Evolutionary conservation across 2,329 filamentous ascomycete genomes (phyloP).

Genomic region (Alternaria ethzedia): DNA sequence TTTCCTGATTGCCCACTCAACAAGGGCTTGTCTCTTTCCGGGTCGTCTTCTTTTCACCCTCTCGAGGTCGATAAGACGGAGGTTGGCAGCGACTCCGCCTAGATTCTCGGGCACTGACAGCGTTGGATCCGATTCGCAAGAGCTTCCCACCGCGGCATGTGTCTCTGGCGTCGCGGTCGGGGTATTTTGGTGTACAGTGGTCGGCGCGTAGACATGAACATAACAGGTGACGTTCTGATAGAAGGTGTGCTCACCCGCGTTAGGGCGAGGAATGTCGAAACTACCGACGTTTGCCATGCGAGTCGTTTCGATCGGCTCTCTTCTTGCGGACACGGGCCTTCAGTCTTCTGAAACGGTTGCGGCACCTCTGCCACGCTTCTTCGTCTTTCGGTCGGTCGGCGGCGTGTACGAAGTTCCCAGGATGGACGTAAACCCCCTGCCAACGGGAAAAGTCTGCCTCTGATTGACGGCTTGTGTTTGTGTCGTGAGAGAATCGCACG

Average conservation of each 20-base stretch:
- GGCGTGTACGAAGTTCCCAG: constrained; percentile 27
- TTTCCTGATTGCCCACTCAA: constrained; percentile 17
- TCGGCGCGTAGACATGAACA: constrained; percentile 19
- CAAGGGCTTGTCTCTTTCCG: constrained; percentile 9
- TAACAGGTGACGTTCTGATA: constrained; percentile 16
- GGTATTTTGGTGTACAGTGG: constrained; percentile 1
- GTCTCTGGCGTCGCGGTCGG: neutral
- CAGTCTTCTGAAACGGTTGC: constrained; percentile 19
- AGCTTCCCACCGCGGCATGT: neutral
- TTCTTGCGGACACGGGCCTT: constrained; percentile 1
- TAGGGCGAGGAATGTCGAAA: constrained; percentile 5
- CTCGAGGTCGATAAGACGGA: neutral
- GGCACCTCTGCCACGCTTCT: constrained; percentile 31
- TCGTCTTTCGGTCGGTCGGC: constrained; percentile 13
- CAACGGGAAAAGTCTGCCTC: constrained; percentile 22
- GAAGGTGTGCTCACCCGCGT: neutral
- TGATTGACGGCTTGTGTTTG: neutral
- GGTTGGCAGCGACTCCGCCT: neutral
- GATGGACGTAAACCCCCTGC: constrained; percentile 33
- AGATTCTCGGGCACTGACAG: neutral
- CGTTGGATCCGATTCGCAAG: neutral
- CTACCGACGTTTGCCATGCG: constrained; percentile 14
- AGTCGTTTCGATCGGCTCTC: neutral
- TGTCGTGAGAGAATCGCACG: constrained; percentile 5
- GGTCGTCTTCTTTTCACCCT: neutral